These are phyloP conservation scores for Cordyceps militaris DNA, from an alignment of 2,329 filamentous ascomycete genomes.

Conservation along the genomic window DNA sequence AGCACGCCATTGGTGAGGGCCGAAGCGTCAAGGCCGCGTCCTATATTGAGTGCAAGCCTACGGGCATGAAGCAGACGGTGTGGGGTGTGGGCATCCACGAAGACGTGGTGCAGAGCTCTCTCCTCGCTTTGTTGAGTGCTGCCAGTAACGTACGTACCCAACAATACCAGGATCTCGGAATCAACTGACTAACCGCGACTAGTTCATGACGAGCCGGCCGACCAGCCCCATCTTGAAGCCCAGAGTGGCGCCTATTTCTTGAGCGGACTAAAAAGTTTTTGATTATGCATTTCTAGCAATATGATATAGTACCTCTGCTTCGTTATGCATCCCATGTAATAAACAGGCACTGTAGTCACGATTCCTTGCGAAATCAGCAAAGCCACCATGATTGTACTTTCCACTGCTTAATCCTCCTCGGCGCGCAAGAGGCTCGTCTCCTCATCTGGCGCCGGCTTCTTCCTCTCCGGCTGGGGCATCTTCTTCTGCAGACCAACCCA, in stretches of 20 bases:
- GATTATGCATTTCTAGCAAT: slow-evolving; percentile 2
- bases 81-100: slow-evolving; percentile 92
- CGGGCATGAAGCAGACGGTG: slow-evolving; percentile 61
- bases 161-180: background rate
- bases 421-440: slow-evolving; percentile 26
- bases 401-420: background rate
- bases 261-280: background rate
- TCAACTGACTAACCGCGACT: background rate
- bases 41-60: slow-evolving; percentile 80
- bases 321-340: background rate
- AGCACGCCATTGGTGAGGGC: slow-evolving; percentile 81
- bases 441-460: slow-evolving; percentile 23
- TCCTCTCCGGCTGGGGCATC: slow-evolving; percentile 20
- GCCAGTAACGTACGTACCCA: slow-evolving; percentile 68
- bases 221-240: slow-evolving; percentile 3
- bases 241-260: slow-evolving; percentile 4
- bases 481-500: slow-evolving; percentile 37
- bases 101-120: slow-evolving; percentile 83
- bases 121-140: slow-evolving; percentile 78
- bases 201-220: slow-evolving; percentile 8
- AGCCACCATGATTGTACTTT: background rate
- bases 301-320: background rate
- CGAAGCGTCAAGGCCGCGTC: slow-evolving; percentile 86
- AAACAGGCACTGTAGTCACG: background rate
- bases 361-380: background rate